Evolutionary conservation across 2,329 filamentous ascomycete species (phyloP), one percentile per base, ranked within the genome.

Genomic region (Dactylonectria macrodidyma): DNA sequence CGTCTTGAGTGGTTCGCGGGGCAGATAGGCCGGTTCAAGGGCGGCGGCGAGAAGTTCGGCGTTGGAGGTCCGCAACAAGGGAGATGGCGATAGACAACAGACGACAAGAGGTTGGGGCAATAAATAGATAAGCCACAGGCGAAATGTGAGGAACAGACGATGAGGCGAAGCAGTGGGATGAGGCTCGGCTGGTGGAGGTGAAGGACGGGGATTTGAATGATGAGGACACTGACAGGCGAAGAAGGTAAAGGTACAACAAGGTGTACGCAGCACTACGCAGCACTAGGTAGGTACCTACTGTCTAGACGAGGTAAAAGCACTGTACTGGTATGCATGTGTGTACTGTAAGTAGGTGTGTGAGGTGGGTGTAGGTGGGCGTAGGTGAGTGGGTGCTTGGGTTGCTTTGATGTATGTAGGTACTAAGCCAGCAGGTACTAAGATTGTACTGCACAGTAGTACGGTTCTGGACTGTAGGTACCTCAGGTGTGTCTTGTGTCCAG

Each of bases 201-300:
- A 26, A 46, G 41, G 59, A 62, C 30, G 59, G 30, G 24, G 36
- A 46, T 36, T 36, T 11, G 33, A 30, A 54, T 10, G 30, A 54
- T 30, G 19, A 9, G 51, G 51, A 54, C 7, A 30, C 36, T 30
- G 51, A 54, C 26, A 30, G 26, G 26, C 26, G 55, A 55, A 44
- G 59, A 59, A 59, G 59, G 59, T 62, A 54, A 59, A 59, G 59
- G 59, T 62, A 54, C 59, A 59, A 59, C 26, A 30, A 30, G 47
- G 57, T 60, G 50, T 33, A 57, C 52, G 57, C 57, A 44, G 51
- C 16, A 34, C 51, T 54, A 36, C 19, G 56, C 19, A 59, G 44
- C 12, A n/a, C 44, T 46, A 33, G 41, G 59, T 58, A 61, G 58
- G 44, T 52, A 19, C 19, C 19, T 19, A 30, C 26, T 30, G 26